These are phyloP conservation scores for Carex pumila DNA, from an alignment of 176 grass and related monocot genomes.

Conservation along the genomic window DNA sequence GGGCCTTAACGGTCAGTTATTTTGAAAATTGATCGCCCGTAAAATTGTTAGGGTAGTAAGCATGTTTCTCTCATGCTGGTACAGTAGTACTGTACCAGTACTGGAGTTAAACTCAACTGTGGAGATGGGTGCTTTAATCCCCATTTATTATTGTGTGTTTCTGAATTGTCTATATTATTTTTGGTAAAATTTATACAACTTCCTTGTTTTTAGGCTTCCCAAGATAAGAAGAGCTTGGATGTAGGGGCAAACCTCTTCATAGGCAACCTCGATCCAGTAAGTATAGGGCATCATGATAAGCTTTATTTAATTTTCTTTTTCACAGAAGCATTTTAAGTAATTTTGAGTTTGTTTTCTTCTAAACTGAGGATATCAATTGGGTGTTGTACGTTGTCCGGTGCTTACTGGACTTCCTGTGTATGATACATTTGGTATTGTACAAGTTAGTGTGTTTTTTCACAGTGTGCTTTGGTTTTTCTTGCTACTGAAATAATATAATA, in stretches of 20 bases:
- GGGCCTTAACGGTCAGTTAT: neutral
- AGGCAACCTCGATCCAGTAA: constrained; percentile 95
- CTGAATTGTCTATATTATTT: neutral
- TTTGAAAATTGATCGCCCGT: neutral
- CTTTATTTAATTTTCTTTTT: constrained; percentile 9
- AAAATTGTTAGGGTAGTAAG: neutral
- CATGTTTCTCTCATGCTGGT: neutral
- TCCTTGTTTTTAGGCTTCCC: constrained; percentile 67
- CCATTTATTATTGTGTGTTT: neutral
- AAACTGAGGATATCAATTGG: neutral
- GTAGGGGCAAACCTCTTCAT: constrained; percentile 99
- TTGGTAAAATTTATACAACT: constrained; percentile 11
- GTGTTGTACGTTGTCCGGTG: neutral
- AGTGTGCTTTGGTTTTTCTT: neutral
- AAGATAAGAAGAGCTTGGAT: constrained; percentile 98
- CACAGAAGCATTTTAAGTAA: neutral
- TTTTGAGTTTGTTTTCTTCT: neutral
- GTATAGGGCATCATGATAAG: constrained; percentile 10
- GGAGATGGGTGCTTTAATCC: neutral
- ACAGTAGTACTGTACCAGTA: neutral
- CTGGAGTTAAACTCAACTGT: neutral
- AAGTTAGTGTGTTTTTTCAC: neutral
- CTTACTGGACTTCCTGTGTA: neutral
- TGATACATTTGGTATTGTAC: neutral
- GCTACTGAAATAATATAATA: neutral